Evolutionary conservation across 139 green algal species (phyloP).

Genomic region (Chlorella sp.): DNA sequence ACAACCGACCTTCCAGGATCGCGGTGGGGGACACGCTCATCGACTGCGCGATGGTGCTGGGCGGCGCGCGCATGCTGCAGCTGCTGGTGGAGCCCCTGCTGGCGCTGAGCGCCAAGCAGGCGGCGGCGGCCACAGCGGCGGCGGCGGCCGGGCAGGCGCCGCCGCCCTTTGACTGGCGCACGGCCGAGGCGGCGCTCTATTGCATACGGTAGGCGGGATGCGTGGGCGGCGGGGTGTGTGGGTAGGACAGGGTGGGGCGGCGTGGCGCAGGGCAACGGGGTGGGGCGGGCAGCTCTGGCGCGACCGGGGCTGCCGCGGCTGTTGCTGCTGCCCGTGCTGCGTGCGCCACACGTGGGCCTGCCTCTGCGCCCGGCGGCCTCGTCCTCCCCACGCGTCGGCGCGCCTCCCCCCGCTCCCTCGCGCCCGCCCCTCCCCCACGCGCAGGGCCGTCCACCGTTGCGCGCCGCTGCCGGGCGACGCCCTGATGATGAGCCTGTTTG

Average conservation of each 20-base stretch:
- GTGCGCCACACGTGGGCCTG: neutral
- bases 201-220: constrained; percentile 58
- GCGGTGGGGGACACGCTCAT: constrained; percentile 71
- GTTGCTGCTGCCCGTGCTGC: neutral
- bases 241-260: neutral
- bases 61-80: constrained; percentile 42
- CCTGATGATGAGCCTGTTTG: constrained; percentile 59
- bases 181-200: constrained; percentile 74
- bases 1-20: constrained; percentile 15
- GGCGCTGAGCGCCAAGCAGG: constrained; percentile 19
- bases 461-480: constrained; percentile 46
- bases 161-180: constrained; percentile 67
- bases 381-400: too few species aligned
- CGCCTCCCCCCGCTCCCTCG: too few species aligned
- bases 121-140: neutral
- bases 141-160: neutral
- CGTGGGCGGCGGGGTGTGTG: neutral
- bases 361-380: too few species aligned
- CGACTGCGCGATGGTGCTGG: constrained; percentile 68
- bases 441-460: constrained; percentile 48
- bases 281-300: neutral
- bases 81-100: constrained; percentile 69
- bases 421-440: too few species aligned
- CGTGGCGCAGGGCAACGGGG: neutral
- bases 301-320: too few species aligned